phyloP scores from a whole-genome alignment of 768 basidiomycete species.

The Pisolithus albus region DNA sequence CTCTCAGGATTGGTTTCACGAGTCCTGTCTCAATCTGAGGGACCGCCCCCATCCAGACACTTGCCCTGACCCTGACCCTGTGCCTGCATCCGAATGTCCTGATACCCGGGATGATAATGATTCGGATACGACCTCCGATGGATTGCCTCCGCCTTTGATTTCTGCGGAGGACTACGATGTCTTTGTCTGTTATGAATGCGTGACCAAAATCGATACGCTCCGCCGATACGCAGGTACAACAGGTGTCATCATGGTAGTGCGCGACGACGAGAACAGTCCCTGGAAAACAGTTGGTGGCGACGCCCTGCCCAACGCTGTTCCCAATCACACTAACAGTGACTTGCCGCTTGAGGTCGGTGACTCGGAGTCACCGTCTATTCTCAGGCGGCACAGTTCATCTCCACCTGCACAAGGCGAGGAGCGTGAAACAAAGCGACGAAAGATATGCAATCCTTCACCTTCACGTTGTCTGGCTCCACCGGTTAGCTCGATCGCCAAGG shows the following conservation, averaged over 20 bases:
- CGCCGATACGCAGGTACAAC: slow-evolving; percentile 60
- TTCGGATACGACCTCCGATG: slow-evolving; percentile 60
- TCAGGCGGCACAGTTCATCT: slow-evolving; percentile 42
- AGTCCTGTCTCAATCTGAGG: slow-evolving; percentile 79
- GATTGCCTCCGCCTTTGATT: slow-evolving; percentile 62
- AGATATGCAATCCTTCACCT: slow-evolving; percentile 33
- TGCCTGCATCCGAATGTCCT: slow-evolving; percentile 3
- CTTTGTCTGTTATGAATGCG: slow-evolving; percentile 68
- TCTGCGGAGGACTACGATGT: slow-evolving; percentile 65
- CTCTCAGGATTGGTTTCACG: slow-evolving; percentile 82
- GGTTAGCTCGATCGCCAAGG: slow-evolving; percentile 38
- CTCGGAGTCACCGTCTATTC: slow-evolving; percentile 3
- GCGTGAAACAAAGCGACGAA: slow-evolving; percentile 37
- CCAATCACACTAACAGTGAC: slow-evolving; percentile 7
- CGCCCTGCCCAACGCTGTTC: neutral
- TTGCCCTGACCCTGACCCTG: slow-evolving; percentile 11
- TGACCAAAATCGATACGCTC: slow-evolving; percentile 46
- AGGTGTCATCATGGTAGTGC: slow-evolving; percentile 62
- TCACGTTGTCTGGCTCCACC: slow-evolving; percentile 52
- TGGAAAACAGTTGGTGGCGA: slow-evolving; percentile 49
- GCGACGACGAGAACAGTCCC: slow-evolving; percentile 35
- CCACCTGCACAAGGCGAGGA: slow-evolving; percentile 22
- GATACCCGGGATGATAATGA: slow-evolving; percentile 18
- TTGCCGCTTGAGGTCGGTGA: slow-evolving; percentile 22
- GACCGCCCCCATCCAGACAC: slow-evolving; percentile 45